Evolutionary conservation across 2,329 filamentous ascomycete genomes (phyloP), one percentile per base, ranked within the genome.

Genomic region (Fusarium hostae): DNA sequence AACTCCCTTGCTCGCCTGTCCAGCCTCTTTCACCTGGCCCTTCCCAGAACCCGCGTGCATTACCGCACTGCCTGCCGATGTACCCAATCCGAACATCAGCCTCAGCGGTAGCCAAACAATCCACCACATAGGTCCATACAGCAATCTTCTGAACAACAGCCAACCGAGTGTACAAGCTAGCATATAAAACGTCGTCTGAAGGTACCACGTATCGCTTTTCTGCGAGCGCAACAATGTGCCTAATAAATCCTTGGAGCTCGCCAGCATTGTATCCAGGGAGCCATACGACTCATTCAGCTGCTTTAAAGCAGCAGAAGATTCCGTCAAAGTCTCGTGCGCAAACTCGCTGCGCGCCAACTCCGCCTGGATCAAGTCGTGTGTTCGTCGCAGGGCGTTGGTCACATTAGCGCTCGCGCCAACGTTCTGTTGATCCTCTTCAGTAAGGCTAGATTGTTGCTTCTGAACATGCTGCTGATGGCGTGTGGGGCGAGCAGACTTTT

Each of bases 181-280:
- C 75, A 98, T 86, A 79, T 95, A 97, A 73, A 98, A 90, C 4
- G 95, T 90, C 40, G 93, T 97, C 82, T 96, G 92, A 37, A 99
- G 88, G 79, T 99, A 99, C 96, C 96, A 99, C 5, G 95, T 98
- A 79, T 99, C 96, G 72, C 92, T 96, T 86, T 99, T 99, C 79
- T 97, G 94, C 71, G 93, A 96, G 68, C 90, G 89, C 50, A 98
- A 84, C 48, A 99, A 85, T 22, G 93, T 94, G 10, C 90, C 89
- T 11, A 98, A 88, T 22, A 99, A 85, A 60, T 90, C 91, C 71
- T 89, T 88, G 48, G 93, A 95, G 62, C 89, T 92, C 5, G 88
- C 86, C 40, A 99, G 86, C 78, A 98, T 87, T 16, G 89, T 88
- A 75, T 95, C 94, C 9, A 98, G 88, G 54, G 90, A 90, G 24